Conservation (phyloP, 768 basidiomycete genomes). For the Collybia nuda region DNA sequence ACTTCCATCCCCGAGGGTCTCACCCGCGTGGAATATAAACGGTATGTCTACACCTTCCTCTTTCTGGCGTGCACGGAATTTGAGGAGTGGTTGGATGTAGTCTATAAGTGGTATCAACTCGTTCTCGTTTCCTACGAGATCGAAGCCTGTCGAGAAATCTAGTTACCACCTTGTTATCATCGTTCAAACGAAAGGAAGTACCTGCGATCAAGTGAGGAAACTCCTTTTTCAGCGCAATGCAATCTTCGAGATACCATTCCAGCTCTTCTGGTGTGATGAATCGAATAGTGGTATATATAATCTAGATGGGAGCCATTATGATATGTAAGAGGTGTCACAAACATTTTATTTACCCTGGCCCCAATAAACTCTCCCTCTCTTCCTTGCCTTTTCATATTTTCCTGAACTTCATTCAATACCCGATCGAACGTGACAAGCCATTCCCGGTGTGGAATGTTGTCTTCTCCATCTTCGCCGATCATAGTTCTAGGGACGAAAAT, state of each 20-base stretch:
- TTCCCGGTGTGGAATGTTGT: conserved; percentile 57
- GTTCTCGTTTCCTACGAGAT: conserved; percentile 80
- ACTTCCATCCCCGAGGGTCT: conserved; percentile 77
- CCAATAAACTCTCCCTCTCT: conserved; percentile 65
- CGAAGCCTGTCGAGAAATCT: conserved; percentile 52
- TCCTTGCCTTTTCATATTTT: conserved; percentile 47
- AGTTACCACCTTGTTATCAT: not conserved
- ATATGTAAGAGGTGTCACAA: no score
- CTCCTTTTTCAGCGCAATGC: conserved; percentile 68
- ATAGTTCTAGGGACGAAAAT: conserved; percentile 41
- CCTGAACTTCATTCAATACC: conserved; percentile 52
- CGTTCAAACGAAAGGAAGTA: conserved; percentile 18
- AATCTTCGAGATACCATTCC: conserved; percentile 71
- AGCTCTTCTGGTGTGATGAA: conserved; percentile 55
- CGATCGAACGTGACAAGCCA: conserved; percentile 56
- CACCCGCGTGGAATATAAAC: conserved; percentile 80
- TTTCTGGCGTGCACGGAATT: conserved; percentile 56
- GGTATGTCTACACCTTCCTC: conserved; percentile 65
- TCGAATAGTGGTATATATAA: conserved; percentile 70
- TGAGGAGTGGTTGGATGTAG: conserved; percentile 60
- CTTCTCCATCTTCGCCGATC: conserved; percentile 53
- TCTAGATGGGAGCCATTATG: conserved; percentile 33
- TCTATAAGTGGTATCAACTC: conserved; percentile 54
- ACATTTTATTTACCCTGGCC: conserved; percentile 45
- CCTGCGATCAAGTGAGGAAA: conserved; percentile 76